Percentiles rank a stretch among this genome's conserved stretches.
Evolutionary conservation across 2,329 filamentous ascomycete genomes (phyloP).

Genomic region (Clonostachys rosea): DNA sequence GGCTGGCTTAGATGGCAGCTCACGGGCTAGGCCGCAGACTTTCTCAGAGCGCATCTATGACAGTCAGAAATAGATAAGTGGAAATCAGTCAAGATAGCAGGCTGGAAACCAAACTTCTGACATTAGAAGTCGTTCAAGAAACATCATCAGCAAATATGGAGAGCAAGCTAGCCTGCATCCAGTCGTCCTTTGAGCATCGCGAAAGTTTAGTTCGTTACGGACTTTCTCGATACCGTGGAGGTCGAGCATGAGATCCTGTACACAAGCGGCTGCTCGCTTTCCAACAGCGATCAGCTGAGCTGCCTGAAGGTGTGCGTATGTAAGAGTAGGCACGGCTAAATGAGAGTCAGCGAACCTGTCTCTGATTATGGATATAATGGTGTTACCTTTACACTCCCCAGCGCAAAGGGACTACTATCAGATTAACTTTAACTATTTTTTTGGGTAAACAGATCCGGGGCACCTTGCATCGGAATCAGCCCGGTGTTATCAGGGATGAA

Average conservation of each 20-base stretch:
- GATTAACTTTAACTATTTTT: conserved; percentile 68
- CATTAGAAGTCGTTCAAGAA: conserved; percentile 50
- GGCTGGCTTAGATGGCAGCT: conserved; percentile 17
- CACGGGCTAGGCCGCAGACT: conserved; percentile 37
- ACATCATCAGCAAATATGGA: conserved; percentile 37
- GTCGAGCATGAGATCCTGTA: conserved; percentile 61
- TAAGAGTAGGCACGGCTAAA: conserved; percentile 57
- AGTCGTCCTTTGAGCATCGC: conserved; percentile 65
- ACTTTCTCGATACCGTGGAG: conserved; percentile 68
- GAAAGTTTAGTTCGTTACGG: conserved; percentile 60
- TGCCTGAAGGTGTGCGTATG: conserved; percentile 70
- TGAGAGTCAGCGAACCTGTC: too few relatives aligned
- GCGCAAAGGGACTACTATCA: conserved; percentile 69
- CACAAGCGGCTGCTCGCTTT: conserved; percentile 55
- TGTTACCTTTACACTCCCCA: conserved; percentile 60
- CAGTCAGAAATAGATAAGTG: too few relatives aligned
- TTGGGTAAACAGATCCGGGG: conserved; percentile 62
- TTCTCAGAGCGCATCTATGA: conserved; percentile 39
- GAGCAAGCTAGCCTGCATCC: conserved; percentile 71
- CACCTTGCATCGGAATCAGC: conserved; percentile 61
- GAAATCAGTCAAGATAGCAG: too few relatives aligned
- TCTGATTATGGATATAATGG: too few relatives aligned
- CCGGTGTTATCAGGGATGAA: conserved; percentile 73
- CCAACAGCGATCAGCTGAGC: conserved; percentile 54
- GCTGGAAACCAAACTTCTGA: conserved; percentile 46